phyloP scores from a whole-genome alignment of 148 eudicot species.

The Camellia granthamiana region DNA sequence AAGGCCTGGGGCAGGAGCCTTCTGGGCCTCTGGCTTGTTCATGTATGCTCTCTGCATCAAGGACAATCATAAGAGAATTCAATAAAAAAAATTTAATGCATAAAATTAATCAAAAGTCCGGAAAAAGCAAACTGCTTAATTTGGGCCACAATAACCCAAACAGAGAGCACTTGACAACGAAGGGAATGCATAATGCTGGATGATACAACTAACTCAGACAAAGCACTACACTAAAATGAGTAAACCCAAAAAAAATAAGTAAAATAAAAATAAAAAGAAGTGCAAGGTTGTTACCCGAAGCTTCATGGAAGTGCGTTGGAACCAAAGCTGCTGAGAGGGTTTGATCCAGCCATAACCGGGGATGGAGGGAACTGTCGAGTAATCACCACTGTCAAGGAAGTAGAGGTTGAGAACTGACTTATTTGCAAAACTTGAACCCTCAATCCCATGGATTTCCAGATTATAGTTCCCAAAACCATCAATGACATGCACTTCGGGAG shows the following conservation, averaged over 20 bases:
- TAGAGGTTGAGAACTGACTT: slow-evolving; percentile 84
- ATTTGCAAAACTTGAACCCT: slow-evolving; percentile 57
- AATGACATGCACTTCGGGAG: slow-evolving; percentile 44
- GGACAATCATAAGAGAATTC: not conserved
- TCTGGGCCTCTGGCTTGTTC: slow-evolving; percentile 44
- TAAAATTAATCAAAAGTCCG: not conserved
- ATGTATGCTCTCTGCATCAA: slow-evolving; percentile 54
- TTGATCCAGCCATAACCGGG: slow-evolving; percentile 91
- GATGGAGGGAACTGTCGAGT: slow-evolving; percentile 65
- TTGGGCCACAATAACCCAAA: not conserved
- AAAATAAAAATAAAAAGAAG: not conserved
- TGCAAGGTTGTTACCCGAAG: slow-evolving; percentile 48
- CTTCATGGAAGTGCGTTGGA: slow-evolving; percentile 53
- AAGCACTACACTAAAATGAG: not conserved
- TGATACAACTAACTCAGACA: not conserved
- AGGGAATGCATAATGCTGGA: not conserved
- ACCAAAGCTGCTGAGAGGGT: slow-evolving; percentile 89
- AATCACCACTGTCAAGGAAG: slow-evolving; percentile 92
- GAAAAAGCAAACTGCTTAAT: not conserved
- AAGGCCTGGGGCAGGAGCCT: slow-evolving; percentile 70
- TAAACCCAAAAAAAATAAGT: not conserved
- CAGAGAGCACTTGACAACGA: not conserved
- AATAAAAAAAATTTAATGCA: not conserved
- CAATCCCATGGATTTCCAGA: slow-evolving; percentile 69
- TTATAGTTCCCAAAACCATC: slow-evolving; percentile 96